Percentiles rank a stretch among this genome's conserved stretches.
phyloP scores from a whole-genome alignment of 352 stramenopile species.

The Globisporangium polare region DNA sequence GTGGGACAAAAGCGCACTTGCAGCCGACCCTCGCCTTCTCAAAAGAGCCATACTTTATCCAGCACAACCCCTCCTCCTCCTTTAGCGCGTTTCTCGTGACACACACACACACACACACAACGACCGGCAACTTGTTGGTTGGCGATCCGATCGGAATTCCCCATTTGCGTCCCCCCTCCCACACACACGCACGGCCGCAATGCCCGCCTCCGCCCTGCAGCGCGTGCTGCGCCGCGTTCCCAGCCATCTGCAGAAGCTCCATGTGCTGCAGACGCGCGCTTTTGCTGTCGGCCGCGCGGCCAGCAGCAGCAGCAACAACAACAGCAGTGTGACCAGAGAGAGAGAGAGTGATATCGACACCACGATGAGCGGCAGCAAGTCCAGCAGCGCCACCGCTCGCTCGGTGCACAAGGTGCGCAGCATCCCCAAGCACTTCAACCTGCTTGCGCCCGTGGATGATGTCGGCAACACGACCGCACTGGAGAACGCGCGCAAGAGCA shows the following conservation, averaged over 20 bases:
- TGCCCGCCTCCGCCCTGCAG: conserved; percentile 4
- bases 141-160: conserved; percentile 5
- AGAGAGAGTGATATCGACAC: neutral
- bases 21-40: neutral
- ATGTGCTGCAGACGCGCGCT: neutral
- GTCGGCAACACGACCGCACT: neutral
- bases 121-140: neutral
- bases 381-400: neutral
- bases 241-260: neutral
- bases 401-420: conserved; percentile 10
- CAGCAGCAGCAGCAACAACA: neutral
- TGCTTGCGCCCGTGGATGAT: conserved; percentile 11
- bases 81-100: neutral
- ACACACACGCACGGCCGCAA: neutral
- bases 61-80: neutral
- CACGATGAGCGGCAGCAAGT: neutral
- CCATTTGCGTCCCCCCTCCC: neutral
- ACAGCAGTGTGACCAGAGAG: neutral
- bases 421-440: conserved; percentile 20
- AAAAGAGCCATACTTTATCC: neutral
- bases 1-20: neutral
- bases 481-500: conserved; percentile 6
- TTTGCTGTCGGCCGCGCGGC: neutral
- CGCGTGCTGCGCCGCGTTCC: conserved; percentile 3
- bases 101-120: neutral